Percentiles rank a stretch among this genome's conserved stretches.
These are phyloP conservation scores for Pistacia atlantica DNA, from an alignment of 345 rosid species.

Conservation along the genomic window DNA sequence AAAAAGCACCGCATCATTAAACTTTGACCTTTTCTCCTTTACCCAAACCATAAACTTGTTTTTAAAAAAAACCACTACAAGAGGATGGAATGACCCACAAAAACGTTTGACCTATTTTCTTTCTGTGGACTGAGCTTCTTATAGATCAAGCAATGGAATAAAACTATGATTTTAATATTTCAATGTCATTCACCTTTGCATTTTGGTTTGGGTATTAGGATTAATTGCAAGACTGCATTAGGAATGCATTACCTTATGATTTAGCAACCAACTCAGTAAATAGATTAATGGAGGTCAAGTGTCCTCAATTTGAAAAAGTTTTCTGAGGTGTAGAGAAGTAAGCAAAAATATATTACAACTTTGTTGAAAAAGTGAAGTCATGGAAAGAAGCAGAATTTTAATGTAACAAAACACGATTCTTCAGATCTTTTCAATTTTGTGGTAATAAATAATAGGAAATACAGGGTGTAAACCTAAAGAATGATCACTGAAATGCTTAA, in stretches of 20 bases:
- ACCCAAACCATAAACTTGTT: too few species aligned
- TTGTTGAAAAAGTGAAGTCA: not conserved
- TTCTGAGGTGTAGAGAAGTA: not conserved
- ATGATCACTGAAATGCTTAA: not conserved
- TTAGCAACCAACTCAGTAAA: not conserved
- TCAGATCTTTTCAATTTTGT: not conserved
- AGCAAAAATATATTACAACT: not conserved
- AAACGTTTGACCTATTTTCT: not conserved
- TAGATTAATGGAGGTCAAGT: not conserved
- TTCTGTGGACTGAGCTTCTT: not conserved
- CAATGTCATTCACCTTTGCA: not conserved
- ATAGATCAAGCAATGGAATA: not conserved
- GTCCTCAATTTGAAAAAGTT: not conserved
- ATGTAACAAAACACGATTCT: not conserved
- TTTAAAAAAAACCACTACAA: too few species aligned
- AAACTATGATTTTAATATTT: not conserved
- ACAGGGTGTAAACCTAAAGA: not conserved
- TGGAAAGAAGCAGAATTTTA: slow-evolving; percentile 6
- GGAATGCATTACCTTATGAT: not conserved
- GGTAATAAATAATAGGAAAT: not conserved
- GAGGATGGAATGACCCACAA: too few species aligned
- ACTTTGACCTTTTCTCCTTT: too few species aligned
- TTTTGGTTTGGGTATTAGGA: not conserved
- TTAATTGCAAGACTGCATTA: not conserved
- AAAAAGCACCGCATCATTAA: too few species aligned